Base-by-base conservation (phyloP, 805 yeast genomes). In the Sungouiella blattae region DNA sequence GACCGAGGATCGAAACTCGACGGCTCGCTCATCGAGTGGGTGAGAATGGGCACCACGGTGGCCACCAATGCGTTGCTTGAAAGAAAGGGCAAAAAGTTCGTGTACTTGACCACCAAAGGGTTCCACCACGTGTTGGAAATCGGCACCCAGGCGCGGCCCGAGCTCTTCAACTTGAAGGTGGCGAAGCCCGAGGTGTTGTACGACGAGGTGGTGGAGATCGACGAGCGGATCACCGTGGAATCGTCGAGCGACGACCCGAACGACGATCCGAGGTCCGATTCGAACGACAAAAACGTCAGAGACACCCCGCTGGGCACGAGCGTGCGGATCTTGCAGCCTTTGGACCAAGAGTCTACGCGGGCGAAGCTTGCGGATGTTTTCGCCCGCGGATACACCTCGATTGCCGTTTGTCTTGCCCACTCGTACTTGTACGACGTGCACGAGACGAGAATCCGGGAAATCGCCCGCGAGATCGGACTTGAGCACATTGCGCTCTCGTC, bases 21-120 rank as follows among this genome's bases (percentile, higher is more conserved):
- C 39, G 71, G 86, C 1, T 69, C 78, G 3, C 60, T 62, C 3
- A 83, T 87, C 25, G n/a, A n/a, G n/a, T n/a, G n/a, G n/a, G n/a
- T n/a, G n/a, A 47, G 59, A 28, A 43, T 57, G 45, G 62, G 62
- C 24, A 54, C 62, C 12, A 57, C 60, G 2, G 60, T 57, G 8
- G 97, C 97, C 0, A 88, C 96, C 4, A 88, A 88, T 60, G 96
- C 96, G 2, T 70, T 91, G 18, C 67, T 88, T 39, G 96, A 88
- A 53, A 73, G 97, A 43, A 87, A 87, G 53, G 97, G 97, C 34
- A 91, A 87, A 38, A 64, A 79, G 16, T 87, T 91, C 47, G 93
- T 89, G 3, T 69, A 89, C 38, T 58, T 88, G 4, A 87, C 93
- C 2, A 84, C 96, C 14, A 83, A 79, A 50, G 97, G 96, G 0